Evolutionary conservation across 768 basidiomycete genomes (phyloP), one percentile per base, ranked within the genome.

Genomic region (Mycena floridula): DNA sequence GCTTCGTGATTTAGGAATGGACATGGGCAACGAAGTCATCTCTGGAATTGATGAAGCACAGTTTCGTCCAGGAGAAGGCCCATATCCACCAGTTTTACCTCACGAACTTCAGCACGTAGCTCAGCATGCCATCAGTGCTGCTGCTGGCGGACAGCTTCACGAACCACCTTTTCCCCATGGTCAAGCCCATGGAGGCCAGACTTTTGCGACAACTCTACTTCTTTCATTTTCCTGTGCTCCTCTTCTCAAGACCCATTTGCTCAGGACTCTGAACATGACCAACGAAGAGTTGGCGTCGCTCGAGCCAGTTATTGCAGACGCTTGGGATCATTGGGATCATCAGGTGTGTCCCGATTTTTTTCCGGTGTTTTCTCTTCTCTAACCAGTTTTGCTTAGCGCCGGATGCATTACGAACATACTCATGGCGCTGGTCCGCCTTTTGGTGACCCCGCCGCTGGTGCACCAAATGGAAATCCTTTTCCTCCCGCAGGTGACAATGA

Each of bases 271-370:
- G 39, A 73, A 76, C 50, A 82, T 90, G 77, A 79, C 84, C 23
- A 79, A 78, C 62, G 87, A 89, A 42, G 89, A 91, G 54, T 72
- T 91, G 15, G 80, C 79, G 3, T 79, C 83, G 8, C 65, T 91
- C 40, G 85, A 90, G 56, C 84, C 86, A 22, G 69, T 88, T 53
- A 82, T 91, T 37, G 87, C 89, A 5, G 81, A 85, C 37, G 87
- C 87, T 15, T 91, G 86, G 76, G 89, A 91, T 46, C 82, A 85
- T 30, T 91, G 89, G 89, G 82, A 90, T 54, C 78, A 81, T 52
- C 82, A 83, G 60, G 87, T 89, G 56, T 45, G 76, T 59, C 23
- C 25, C n/a, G 27, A 15, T 23, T 35, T 25, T 24, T 40, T 22
- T 43, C 18, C 37, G 46, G 46, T 32, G 46, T 41, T 48, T 26